Evolutionary conservation across 805 yeast species (phyloP).

Genomic region (Myxozyma lipomycoides): DNA sequence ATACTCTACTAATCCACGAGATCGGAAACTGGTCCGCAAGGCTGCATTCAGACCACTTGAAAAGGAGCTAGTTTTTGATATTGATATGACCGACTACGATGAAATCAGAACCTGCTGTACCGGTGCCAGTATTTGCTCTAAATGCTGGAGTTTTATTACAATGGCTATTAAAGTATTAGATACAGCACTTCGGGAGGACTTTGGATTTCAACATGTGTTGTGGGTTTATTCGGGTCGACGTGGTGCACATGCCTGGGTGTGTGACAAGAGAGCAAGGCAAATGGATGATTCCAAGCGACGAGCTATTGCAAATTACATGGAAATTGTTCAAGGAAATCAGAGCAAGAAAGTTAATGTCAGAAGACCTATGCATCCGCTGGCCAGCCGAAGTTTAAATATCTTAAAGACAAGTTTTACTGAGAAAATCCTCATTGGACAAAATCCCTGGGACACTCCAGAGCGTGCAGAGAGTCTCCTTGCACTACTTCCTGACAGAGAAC

Average conservation of each 20-base stretch:
- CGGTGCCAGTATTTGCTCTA: constrained; percentile 75
- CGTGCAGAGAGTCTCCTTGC: constrained; percentile 56
- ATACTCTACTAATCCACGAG: constrained; percentile 81
- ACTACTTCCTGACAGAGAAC: constrained; percentile 56
- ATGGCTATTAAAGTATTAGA: constrained; percentile 77
- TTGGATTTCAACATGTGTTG: constrained; percentile 77
- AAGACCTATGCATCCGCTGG: constrained; percentile 87
- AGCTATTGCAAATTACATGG: constrained; percentile 79
- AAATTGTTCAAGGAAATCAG: constrained; percentile 52
- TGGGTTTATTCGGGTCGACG: constrained; percentile 99
- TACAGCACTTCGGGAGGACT: constrained; percentile 71
- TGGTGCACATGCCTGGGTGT: constrained; percentile 98
- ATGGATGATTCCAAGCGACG: constrained; percentile 71
- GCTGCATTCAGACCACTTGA: constrained; percentile 71
- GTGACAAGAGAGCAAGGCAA: constrained; percentile 74
- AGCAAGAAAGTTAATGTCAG: constrained; percentile 50
- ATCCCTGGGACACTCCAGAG: constrained; percentile 69
- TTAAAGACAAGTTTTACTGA: constrained; percentile 60
- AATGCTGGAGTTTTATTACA: constrained; percentile 91
- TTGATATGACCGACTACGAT: constrained; percentile 96
- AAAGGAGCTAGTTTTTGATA: constrained; percentile 92
- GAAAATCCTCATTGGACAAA: constrained; percentile 72
- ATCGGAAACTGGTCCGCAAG: constrained; percentile 71
- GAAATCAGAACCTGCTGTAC: constrained; percentile 88
- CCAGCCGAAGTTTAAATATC: constrained; percentile 64